A percentile compares a stretch with the other conserved stretches of the same genome.
These are phyloP conservation scores for Neonectria ditissima DNA, from an alignment of 2,329 filamentous ascomycete species.

Conservation along the genomic window DNA sequence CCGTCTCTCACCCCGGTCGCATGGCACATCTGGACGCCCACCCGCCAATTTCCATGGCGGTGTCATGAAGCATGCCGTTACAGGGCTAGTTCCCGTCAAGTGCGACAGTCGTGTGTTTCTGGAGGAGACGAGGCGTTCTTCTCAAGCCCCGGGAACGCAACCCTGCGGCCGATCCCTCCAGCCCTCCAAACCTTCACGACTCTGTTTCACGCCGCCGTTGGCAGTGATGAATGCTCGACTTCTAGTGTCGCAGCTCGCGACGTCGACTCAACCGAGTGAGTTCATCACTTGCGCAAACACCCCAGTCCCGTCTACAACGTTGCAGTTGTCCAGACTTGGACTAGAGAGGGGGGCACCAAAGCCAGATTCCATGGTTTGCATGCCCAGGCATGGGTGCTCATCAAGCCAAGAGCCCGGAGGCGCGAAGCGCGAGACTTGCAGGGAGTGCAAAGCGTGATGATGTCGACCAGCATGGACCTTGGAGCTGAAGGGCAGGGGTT, in stretches of 20 bases:
- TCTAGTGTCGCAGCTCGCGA: slow-evolving; percentile 10
- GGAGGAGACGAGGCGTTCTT: slow-evolving; percentile 21
- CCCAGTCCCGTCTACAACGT: slow-evolving; percentile 1
- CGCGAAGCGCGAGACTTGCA: slow-evolving; percentile 29
- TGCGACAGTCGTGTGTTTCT: slow-evolving; percentile 23
- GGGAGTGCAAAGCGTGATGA: slow-evolving; percentile 32
- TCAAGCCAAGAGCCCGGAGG: slow-evolving; percentile 20
- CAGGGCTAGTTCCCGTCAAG: slow-evolving; percentile 26
- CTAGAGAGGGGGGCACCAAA: slow-evolving; percentile 3
- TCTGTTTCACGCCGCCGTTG: neutral
- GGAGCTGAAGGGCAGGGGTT: slow-evolving; percentile 28
- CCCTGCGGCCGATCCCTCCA: slow-evolving; percentile 24
- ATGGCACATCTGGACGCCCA: slow-evolving; percentile 16
- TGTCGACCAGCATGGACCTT: slow-evolving; percentile 41
- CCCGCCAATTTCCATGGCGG: slow-evolving; percentile 23
- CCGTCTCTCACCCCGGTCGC: slow-evolving; percentile 15
- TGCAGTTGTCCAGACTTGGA: slow-evolving; percentile 5
- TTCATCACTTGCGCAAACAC: neutral
- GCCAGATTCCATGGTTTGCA: neutral
- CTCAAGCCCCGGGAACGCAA: slow-evolving; percentile 18
- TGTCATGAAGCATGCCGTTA: slow-evolving; percentile 7
- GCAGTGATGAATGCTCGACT: neutral
- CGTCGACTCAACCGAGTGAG: neutral
- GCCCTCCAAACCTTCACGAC: neutral
- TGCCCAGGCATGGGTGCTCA: slow-evolving; percentile 7